Percentiles rank a stretch among this genome's conserved stretches.
These are phyloP conservation scores for Brettanomyces sp. DNA, from an alignment of 805 yeast species.

Conservation along the genomic window DNA sequence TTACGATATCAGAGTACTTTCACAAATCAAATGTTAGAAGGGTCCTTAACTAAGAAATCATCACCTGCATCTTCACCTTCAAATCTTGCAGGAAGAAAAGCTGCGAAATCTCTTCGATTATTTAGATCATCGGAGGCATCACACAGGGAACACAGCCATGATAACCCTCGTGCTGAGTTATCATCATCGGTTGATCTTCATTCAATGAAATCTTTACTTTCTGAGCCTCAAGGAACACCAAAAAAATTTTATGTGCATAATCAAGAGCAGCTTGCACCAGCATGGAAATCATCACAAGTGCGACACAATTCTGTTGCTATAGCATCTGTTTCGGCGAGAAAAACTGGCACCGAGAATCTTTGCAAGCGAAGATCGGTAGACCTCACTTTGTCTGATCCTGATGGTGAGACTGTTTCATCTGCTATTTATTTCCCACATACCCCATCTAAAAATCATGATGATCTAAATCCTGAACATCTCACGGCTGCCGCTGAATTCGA, in stretches of 20 bases:
- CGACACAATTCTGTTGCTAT: not conserved
- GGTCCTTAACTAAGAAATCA: no score
- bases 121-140: slow-evolving; percentile 26
- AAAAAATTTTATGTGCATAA: no score
- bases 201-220: no score
- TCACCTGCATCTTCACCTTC: not conserved
- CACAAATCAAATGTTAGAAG: no score
- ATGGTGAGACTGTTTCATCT: slow-evolving; percentile 52
- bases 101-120: slow-evolving; percentile 39
- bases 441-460: slow-evolving; percentile 24
- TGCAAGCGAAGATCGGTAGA: no score
- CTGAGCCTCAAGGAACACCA: no score
- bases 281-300: not conserved
- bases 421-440: slow-evolving; percentile 66
- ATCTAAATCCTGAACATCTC: slow-evolving; percentile 29
- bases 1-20: no score
- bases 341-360: no score
- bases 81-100: slow-evolving; percentile 33
- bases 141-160: no score
- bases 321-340: not conserved
- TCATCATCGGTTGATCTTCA: no score
- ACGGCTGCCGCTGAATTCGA: slow-evolving; percentile 44
- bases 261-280: not conserved
- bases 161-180: no score
- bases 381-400: not conserved